phyloP scores from a whole-genome alignment of 169 alveolate species.

The Toxoplasma gondii region DNA sequence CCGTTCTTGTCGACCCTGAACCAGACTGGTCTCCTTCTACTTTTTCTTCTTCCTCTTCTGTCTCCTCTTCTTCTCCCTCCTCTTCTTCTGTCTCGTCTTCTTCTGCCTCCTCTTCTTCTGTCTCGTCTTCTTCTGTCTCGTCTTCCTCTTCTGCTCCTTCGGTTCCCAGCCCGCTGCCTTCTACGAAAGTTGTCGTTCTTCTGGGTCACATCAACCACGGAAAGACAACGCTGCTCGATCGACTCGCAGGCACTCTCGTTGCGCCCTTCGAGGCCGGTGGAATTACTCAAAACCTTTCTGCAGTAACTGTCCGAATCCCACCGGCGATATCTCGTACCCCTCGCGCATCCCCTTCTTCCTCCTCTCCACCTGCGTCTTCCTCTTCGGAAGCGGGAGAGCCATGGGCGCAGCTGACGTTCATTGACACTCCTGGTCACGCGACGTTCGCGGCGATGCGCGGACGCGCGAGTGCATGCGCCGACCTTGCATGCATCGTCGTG shows the following conservation, averaged over 20 bases:
- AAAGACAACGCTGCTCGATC: constrained; percentile 82
- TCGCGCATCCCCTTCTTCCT: neutral
- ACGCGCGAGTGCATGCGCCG: constrained; percentile 82
- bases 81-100: neutral
- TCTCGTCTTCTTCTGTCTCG: neutral
- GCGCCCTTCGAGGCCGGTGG: constrained; percentile 59
- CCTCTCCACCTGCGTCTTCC: neutral
- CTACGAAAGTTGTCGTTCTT: constrained; percentile 74
- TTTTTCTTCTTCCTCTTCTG: neutral
- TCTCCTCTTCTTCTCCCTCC: neutral
- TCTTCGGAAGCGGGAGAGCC: neutral
- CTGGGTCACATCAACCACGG: constrained; percentile 89
- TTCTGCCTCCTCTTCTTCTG: neutral
- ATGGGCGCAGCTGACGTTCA: constrained; percentile 67
- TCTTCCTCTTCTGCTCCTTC: too few species aligned
- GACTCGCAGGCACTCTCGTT: constrained; percentile 62
- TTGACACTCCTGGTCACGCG: constrained; percentile 86
- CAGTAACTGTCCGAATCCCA: neutral
- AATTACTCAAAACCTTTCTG: constrained; percentile 43
- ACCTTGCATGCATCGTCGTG: constrained; percentile 77
- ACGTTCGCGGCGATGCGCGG: constrained; percentile 80
- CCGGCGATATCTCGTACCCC: neutral
- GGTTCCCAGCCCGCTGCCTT: too few species aligned
- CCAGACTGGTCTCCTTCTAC: constrained; percentile 57
- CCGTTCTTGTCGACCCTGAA: constrained; percentile 79